Conservation (phyloP, 129 eudicot species). For the Pseudognaphalium luteoalbum region DNA sequence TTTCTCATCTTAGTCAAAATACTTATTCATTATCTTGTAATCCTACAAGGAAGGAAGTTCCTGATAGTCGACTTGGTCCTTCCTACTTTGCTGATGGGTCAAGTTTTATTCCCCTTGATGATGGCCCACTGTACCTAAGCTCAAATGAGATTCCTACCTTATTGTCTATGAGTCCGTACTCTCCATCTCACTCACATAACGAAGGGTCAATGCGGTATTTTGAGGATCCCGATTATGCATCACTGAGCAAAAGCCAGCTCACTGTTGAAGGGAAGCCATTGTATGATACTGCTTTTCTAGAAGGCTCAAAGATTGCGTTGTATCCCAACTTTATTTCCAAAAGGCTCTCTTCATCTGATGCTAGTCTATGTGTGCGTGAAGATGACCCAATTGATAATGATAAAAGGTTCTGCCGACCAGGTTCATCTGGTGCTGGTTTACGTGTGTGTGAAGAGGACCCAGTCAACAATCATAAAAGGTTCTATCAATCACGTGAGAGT, state of each 20-base stretch:
- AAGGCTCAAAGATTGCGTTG: constrained; percentile 12
- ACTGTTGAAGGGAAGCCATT: not conserved
- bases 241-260: constrained; percentile 1
- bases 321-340: constrained; percentile 29
- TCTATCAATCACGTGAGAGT: constrained; percentile 6
- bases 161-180: not conserved
- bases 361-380: not conserved
- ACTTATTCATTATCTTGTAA: constrained; percentile 27
- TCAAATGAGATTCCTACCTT: constrained; percentile 16
- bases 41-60: constrained; percentile 35
- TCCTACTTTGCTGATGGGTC: constrained; percentile 21
- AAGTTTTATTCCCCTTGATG: constrained; percentile 27
- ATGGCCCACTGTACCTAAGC: constrained; percentile 24
- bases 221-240: constrained; percentile 31
- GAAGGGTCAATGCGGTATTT: constrained; percentile 16
- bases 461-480: not conserved
- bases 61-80: constrained; percentile 23
- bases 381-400: not conserved
- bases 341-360: not conserved
- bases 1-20: constrained; percentile 12
- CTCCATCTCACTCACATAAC: constrained; percentile 4
- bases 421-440: constrained; percentile 22
- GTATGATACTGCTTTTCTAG: not conserved
- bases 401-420: not conserved
- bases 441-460: constrained; percentile 19